phyloP scores from a whole-genome alignment of 371 early-diverging fungal genomes.

The Blakeslea trispora region DNA sequence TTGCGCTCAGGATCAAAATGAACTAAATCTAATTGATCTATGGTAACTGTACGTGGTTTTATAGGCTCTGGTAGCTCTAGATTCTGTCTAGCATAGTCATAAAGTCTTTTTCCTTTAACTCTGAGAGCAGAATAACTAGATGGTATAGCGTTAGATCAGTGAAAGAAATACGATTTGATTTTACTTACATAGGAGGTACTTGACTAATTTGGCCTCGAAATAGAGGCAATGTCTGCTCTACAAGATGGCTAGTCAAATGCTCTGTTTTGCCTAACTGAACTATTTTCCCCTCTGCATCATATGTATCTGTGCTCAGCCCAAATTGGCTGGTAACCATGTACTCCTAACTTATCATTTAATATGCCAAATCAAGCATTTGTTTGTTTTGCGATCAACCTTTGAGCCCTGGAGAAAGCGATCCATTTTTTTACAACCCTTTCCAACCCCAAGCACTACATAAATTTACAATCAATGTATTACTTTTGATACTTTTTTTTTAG shows the following conservation, averaged over 20 bases:
- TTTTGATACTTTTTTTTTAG: background rate
- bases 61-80: conserved; percentile 36
- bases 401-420: conserved; percentile 31
- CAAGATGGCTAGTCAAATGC: conserved; percentile 24
- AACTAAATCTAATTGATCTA: conserved; percentile 30
- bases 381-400: conserved; percentile 26
- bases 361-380: background rate
- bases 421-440: conserved; percentile 48
- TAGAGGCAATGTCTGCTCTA: conserved; percentile 26
- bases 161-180: conserved; percentile 3
- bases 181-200: conserved; percentile 52
- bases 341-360: conserved; percentile 23
- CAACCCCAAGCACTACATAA: conserved; percentile 46
- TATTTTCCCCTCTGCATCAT: conserved; percentile 44
- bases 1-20: conserved; percentile 13
- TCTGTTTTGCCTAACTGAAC: conserved; percentile 29
- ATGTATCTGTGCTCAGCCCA: conserved; percentile 52
- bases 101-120: conserved; percentile 50
- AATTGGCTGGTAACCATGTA: conserved; percentile 46
- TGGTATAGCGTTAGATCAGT: conserved; percentile 3
- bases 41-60: conserved; percentile 31
- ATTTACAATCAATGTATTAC: background rate
- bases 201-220: conserved; percentile 48
- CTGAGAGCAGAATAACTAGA: conserved; percentile 51
- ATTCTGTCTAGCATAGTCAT: conserved; percentile 52